phyloP scores from a whole-genome alignment of 305 asterid species.

The Solanum chacoense region DNA sequence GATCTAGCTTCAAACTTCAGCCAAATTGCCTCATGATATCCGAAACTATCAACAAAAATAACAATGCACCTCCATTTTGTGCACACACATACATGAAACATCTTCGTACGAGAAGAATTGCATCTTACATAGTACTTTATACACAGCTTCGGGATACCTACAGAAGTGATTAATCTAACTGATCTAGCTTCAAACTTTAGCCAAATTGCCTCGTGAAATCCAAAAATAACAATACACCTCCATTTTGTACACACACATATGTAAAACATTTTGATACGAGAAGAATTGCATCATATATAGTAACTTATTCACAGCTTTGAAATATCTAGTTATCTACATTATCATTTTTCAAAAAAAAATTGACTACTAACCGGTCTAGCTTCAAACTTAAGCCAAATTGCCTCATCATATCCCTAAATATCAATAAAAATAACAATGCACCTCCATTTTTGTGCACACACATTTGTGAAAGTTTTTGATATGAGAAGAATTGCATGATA shows the following conservation, averaged over 20 bases:
- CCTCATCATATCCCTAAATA: neutral
- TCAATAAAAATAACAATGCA: neutral
- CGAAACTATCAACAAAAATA: neutral
- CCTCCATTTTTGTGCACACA: no score
- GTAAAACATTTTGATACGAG: neutral
- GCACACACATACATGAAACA: neutral
- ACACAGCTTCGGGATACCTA: neutral
- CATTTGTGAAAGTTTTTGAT: neutral
- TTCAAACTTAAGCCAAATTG: neutral
- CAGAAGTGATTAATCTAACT: neutral
- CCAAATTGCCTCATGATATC: neutral
- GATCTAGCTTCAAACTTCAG: neutral
- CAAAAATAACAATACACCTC: neutral
- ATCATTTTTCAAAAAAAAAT: neutral
- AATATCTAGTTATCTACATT: neutral
- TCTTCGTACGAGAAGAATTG: neutral
- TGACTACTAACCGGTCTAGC: neutral
- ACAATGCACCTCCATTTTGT: neutral
- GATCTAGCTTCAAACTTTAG: neutral
- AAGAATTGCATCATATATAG: neutral
- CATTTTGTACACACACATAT: neutral
- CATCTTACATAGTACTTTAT: neutral
- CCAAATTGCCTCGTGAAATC: neutral
- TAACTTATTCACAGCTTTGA: neutral
- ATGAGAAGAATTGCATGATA: neutral